Evolutionary conservation across 2,329 filamentous ascomycete genomes (phyloP), one percentile per base, ranked within the genome.

Genomic region (Alternaria brassicicola): DNA sequence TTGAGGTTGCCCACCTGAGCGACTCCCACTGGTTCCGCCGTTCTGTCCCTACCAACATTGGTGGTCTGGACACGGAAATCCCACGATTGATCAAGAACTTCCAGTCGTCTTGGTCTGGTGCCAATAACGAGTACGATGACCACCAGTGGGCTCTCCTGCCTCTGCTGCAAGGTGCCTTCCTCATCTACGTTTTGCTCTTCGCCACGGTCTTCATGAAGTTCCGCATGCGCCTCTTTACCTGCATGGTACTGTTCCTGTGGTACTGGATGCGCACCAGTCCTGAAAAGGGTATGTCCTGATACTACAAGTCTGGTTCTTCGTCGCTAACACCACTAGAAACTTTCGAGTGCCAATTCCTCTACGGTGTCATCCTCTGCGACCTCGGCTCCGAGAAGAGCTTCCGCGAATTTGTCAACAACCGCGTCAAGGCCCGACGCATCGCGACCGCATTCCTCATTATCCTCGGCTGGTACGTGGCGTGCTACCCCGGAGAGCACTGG

Each of bases 121-220:
- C 79, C 1, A 80, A 80, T 65, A 84, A 83, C 72, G 75, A 79
- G 8, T 84, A 83, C 53, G 83, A 85, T 65, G 79, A 83, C 55
- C 83, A 85, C 59, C 83, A 85, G 65, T 85, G 83, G 83, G 82
- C 83, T 3, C 78, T 85, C 65, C 71, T 83, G 26, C 82, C 81
- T 12, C 71, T 85, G 46, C 69, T 85, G 5, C 73, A 81, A 55
- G 81, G 81, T 10, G 81, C 82, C 0, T 83, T 85, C 76, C 75
- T 82, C 61, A 80, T 84, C 33, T 85, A 83, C 61, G 75, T 83
- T 6, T 67, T 81, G 26, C 73, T 84, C 25, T 77, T 79, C 17
- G 82, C 81, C 19, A 81, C 79, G 9, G 78, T 81, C 55, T 80
- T 78, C 57, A 79, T 83, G 76, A 79, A 78, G 59, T 81, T 82